Evolutionary conservation across 441 rosid genomes (phyloP).

Genomic region (Pelargonium myrrhifolium): DNA sequence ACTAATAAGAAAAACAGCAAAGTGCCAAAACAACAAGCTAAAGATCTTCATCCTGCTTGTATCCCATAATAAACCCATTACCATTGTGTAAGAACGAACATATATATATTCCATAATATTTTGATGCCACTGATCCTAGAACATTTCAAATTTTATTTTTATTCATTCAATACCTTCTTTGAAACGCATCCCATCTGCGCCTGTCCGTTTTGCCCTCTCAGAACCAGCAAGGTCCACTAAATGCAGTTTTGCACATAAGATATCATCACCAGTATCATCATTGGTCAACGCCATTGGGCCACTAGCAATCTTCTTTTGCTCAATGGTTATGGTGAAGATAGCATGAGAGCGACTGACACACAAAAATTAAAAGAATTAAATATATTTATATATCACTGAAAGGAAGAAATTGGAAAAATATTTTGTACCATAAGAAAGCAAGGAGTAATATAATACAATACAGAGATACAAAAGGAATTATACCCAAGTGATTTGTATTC

Average conservation of each 20-base stretch:
- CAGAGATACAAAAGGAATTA: not conserved
- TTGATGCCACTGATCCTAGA: not conserved
- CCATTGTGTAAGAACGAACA: not conserved
- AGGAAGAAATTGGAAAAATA: not conserved
- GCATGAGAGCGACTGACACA: constrained; percentile 90
- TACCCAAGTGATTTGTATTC: not conserved
- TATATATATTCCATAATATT: not conserved
- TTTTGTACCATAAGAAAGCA: not conserved
- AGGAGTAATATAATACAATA: not conserved
- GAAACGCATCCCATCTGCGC: constrained; percentile 90
- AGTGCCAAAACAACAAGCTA: not conserved
- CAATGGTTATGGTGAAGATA: constrained; percentile 82
- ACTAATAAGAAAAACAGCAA: constrained; percentile 1
- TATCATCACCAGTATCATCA: constrained; percentile 66
- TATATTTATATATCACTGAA: not conserved
- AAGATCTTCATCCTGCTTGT: not conserved
- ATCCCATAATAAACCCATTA: not conserved
- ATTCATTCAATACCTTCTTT: constrained; percentile 64
- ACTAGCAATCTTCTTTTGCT: constrained; percentile 65
- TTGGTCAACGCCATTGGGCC: constrained; percentile 23
- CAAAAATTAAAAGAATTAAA: constrained; percentile 7
- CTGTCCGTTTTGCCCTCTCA: constrained; percentile 91
- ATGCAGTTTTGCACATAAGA: constrained; percentile 86
- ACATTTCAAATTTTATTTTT: not conserved
- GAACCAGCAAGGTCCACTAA: constrained; percentile 95